A percentile compares a stretch with the other conserved stretches of the same genome.
These are phyloP conservation scores for Sarcomyxa edulis DNA, from an alignment of 768 basidiomycete species.

Conservation along the genomic window DNA sequence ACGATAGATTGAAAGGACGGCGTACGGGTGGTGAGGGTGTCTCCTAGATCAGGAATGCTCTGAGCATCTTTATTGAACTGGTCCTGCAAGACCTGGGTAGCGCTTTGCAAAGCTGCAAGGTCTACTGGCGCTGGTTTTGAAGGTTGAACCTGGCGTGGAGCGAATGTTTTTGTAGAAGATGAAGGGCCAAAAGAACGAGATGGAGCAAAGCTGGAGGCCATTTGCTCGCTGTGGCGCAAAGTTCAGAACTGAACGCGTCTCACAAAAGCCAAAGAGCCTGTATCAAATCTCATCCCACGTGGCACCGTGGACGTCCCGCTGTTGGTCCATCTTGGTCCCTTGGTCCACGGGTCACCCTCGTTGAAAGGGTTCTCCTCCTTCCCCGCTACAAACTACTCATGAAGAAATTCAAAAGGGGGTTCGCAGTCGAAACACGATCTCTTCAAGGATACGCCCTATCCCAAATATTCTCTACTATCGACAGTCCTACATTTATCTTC, in stretches of 20 bases:
- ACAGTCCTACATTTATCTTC: slow-evolving; percentile 16
- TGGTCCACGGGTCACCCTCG: no score
- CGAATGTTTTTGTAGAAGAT: slow-evolving; percentile 4
- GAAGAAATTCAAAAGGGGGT: slow-evolving; percentile 3
- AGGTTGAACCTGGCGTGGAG: slow-evolving; percentile 8
- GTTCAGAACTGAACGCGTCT: slow-evolving; percentile 9
- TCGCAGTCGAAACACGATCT: background rate
- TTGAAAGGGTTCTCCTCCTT: no score
- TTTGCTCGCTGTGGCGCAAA: slow-evolving; percentile 6
- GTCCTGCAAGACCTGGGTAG: slow-evolving; percentile 63
- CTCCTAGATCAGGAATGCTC: slow-evolving; percentile 70
- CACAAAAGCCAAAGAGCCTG: no score
- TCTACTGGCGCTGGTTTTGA: slow-evolving; percentile 42
- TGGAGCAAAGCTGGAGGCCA: slow-evolving; percentile 15
- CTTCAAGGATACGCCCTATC: no score
- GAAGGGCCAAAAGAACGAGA: slow-evolving; percentile 13
- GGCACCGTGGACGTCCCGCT: no score
- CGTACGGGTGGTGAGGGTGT: slow-evolving; percentile 59
- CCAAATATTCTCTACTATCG: slow-evolving; percentile 14
- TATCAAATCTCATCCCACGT: no score
- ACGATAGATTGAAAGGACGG: slow-evolving; percentile 7
- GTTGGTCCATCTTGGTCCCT: no score
- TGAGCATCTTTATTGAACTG: slow-evolving; percentile 69
- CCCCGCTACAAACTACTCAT: slow-evolving; percentile 73
- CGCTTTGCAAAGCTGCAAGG: slow-evolving; percentile 56